Base-by-base conservation (phyloP, 1,284 basidiomycete genomes). In the Neotropicomus parvogracilis region DNA sequence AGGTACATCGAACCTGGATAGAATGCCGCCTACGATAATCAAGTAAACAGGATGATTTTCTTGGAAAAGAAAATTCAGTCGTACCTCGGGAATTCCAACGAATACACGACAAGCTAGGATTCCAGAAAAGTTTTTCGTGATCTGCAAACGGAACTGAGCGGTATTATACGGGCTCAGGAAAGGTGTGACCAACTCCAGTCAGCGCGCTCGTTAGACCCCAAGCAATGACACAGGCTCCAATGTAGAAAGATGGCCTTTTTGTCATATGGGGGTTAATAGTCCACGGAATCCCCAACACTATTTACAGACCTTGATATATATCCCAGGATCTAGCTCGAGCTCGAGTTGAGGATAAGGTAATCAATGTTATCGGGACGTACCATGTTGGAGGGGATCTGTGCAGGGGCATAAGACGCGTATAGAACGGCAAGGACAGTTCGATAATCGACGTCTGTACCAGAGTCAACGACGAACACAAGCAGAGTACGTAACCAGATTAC, bases 301-400 rank as follows among this genome's bases (percentile, higher is more conserved):
- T 21, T 17, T 19, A 46, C 36, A 27, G 48, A 77, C 80, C 77
- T 70, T 39, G 71, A 69, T 37, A 81, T 70, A 48, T 72, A 71
- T 48, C 80, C 80, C 28, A 83, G 57, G 40, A 80, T 68, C 79
- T 81, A 49, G 8, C 16, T 43, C 24, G 16, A 32, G 8, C 19
- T 21, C 29, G 24, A 36, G 26, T 24, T 7, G 26, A 46, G 32
- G 10, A 29, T 19, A 46, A 3, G 20, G 42, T 40, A 27, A n/a
- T 21, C 24, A 8, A 19, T n/a, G 17, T 42, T 21, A 27, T 46
- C 4, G 26, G 54, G 14, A 24, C 67, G 20, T 46, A 78, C 80
- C 77, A 85, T 83, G 48, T 84, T 84, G 1, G 80, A 83, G 3
- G 81, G 82, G 38, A 85, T 75, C 58, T 84, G 80, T 7, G 77